These are phyloP conservation scores for Penicillium desertorum DNA, from an alignment of 495 filamentous ascomycete species.

Conservation along the genomic window DNA sequence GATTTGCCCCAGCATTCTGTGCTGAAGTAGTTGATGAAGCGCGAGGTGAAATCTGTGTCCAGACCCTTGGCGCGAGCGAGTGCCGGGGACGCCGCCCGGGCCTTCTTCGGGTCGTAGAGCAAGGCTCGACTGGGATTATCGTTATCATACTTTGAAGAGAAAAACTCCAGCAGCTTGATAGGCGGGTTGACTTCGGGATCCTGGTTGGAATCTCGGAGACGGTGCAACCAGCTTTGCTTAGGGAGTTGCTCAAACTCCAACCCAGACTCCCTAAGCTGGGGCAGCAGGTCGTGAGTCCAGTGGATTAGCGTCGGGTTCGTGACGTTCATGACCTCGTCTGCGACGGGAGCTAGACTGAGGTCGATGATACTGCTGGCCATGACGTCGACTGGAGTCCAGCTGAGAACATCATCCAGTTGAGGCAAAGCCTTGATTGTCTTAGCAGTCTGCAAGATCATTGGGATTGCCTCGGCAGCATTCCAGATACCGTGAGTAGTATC, in stretches of 20 bases:
- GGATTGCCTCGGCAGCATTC: conserved; percentile 64
- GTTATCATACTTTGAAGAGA: conserved; percentile 44
- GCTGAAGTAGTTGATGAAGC: conserved; percentile 23
- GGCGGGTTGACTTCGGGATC: conserved; percentile 44
- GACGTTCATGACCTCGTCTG: conserved; percentile 38
- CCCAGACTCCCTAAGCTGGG: conserved; percentile 40
- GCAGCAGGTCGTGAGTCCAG: conserved; percentile 52
- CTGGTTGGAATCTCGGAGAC: conserved; percentile 35
- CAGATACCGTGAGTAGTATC: conserved; percentile 56
- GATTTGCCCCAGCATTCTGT: conserved; percentile 19
- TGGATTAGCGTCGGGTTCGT: conserved; percentile 47
- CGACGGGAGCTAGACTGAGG: conserved; percentile 18
- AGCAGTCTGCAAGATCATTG: conserved; percentile 55
- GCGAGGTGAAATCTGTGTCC: conserved; percentile 5
- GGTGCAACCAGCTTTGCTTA: conserved; percentile 47
- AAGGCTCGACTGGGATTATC: conserved; percentile 23
- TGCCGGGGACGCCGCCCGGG: conserved; percentile 18
- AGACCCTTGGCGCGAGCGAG: conserved; percentile 11
- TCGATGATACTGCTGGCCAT: conserved; percentile 48
- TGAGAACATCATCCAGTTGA: conserved; percentile 47
- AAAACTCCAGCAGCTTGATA: conserved; percentile 50
- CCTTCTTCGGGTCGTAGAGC: conserved; percentile 29
- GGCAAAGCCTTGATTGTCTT: conserved; percentile 52
- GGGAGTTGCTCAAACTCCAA: conserved; percentile 46
- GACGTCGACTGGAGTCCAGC: conserved; percentile 61